phyloP scores from a whole-genome alignment of 257 asterid genomes.

The Lantana camara region DNA sequence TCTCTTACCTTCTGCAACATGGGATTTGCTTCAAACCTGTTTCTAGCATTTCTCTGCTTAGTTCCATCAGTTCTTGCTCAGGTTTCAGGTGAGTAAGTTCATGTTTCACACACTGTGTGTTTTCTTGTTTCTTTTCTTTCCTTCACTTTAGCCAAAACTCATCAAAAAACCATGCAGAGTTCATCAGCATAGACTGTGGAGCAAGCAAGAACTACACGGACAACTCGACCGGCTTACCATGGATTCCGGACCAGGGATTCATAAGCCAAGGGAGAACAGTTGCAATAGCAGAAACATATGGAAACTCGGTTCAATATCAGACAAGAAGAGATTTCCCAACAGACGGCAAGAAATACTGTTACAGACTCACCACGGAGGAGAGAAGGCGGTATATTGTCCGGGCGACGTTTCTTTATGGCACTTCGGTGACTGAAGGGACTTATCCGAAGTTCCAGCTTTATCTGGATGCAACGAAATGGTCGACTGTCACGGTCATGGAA shows the following conservation, averaged over 20 bases:
- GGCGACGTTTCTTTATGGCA: constrained; percentile 81
- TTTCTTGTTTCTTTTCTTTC: too few relatives aligned
- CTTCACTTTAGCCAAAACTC: neutral
- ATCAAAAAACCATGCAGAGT: constrained; percentile 59
- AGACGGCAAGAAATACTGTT: constrained; percentile 76
- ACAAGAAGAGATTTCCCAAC: constrained; percentile 77
- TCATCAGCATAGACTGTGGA: constrained; percentile 93
- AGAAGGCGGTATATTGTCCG: constrained; percentile 80
- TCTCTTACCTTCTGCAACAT: constrained; percentile 44
- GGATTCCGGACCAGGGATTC: constrained; percentile 67
- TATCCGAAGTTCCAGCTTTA: constrained; percentile 89
- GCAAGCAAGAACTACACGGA: constrained; percentile 63
- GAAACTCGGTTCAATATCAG: constrained; percentile 49
- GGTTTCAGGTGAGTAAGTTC: constrained; percentile 71
- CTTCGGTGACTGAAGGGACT: constrained; percentile 48
- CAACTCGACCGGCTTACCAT: constrained; percentile 59
- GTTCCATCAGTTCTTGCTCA: constrained; percentile 59
- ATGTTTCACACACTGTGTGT: neutral
- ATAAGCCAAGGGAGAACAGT: constrained; percentile 55
- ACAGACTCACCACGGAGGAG: constrained; percentile 63
- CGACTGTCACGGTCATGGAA: constrained; percentile 76
- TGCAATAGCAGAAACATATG: constrained; percentile 37
- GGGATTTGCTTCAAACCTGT: constrained; percentile 41
- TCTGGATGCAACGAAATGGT: constrained; percentile 88
- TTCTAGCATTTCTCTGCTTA: constrained; percentile 43